Conservation (phyloP, 345 rosid genomes). For the Sapria himalayana region DNA sequence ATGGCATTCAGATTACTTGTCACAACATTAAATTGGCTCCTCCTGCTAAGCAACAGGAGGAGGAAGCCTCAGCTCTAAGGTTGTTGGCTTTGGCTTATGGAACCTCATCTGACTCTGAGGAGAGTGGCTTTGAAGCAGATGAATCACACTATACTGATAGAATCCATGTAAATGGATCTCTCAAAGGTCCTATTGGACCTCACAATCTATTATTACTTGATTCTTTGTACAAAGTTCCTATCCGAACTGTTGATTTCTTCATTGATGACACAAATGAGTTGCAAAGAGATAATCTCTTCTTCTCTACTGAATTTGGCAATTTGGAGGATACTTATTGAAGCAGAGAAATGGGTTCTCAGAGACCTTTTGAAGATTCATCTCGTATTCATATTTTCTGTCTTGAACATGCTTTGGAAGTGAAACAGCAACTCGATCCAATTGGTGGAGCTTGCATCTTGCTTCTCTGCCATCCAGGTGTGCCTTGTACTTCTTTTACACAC, state of each 20-base stretch:
- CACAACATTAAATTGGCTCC: conserved; percentile 17
- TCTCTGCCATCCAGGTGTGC: conserved; percentile 91
- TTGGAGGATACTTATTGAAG: conserved; percentile 9
- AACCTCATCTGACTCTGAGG: conserved; percentile 82
- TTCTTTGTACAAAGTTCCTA: conserved; percentile 13
- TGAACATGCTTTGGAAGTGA: conserved; percentile 87
- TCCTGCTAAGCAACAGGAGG: conserved; percentile 9
- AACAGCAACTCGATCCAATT: conserved; percentile 49
- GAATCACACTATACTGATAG: conserved; percentile 13
- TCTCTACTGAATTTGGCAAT: conserved; percentile 13
- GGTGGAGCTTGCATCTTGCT: conserved; percentile 69
- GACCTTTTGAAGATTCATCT: conserved; percentile 56
- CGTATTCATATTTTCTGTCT: conserved; percentile 85
- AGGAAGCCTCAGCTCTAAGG: conserved; percentile 53
- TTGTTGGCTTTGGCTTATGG: conserved; percentile 68
- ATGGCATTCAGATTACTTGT: conserved; percentile 13
- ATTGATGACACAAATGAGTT: conserved; percentile 12
- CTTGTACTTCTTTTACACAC: too few species aligned
- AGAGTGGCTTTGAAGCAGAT: conserved; percentile 27
- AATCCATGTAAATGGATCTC: conserved; percentile 8
- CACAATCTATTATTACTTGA: conserved; percentile 6
- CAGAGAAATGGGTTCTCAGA: conserved; percentile 20
- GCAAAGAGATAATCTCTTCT: conserved; percentile 13
- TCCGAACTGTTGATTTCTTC: conserved; percentile 11
- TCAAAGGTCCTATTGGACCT: conserved; percentile 10